phyloP scores from a whole-genome alignment of 2,329 filamentous ascomycete species.

The Fusarium subglutinans region DNA sequence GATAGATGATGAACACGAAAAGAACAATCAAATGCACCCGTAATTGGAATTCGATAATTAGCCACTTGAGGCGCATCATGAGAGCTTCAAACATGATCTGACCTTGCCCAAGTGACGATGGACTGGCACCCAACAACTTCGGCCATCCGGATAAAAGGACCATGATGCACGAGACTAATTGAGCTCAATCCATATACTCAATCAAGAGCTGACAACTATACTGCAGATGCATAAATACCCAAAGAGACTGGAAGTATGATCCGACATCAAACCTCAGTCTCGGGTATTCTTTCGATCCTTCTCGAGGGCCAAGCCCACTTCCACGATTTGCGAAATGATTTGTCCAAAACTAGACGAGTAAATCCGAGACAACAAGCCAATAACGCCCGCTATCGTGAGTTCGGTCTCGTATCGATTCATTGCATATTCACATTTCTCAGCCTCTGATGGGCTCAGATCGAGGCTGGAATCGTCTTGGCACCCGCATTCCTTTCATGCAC shows the following conservation, averaged over 20 bases:
- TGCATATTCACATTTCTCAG: not conserved
- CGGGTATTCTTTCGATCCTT: constrained; percentile 7
- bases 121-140: not conserved
- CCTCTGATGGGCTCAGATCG: constrained; percentile 19
- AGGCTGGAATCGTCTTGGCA: constrained; percentile 18
- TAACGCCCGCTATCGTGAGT: constrained; percentile 3
- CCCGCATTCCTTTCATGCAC: constrained; percentile 31
- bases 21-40: not conserved
- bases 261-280: not conserved
- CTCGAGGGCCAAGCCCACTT: constrained; percentile 8
- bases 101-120: too few relatives aligned
- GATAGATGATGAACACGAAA: not conserved
- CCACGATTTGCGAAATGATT: constrained; percentile 3
- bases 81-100: not conserved
- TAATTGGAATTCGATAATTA: not conserved
- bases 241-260: not conserved
- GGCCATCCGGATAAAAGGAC: not conserved
- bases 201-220: not conserved
- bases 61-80: not conserved
- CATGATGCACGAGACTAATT: not conserved
- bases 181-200: not conserved
- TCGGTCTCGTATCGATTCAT: not conserved
- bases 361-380: constrained; percentile 8
- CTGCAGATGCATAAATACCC: constrained; percentile 3
- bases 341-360: not conserved